These are phyloP conservation scores for Kwoniella sp. DNA, from an alignment of 768 basidiomycete genomes.

Conservation along the genomic window DNA sequence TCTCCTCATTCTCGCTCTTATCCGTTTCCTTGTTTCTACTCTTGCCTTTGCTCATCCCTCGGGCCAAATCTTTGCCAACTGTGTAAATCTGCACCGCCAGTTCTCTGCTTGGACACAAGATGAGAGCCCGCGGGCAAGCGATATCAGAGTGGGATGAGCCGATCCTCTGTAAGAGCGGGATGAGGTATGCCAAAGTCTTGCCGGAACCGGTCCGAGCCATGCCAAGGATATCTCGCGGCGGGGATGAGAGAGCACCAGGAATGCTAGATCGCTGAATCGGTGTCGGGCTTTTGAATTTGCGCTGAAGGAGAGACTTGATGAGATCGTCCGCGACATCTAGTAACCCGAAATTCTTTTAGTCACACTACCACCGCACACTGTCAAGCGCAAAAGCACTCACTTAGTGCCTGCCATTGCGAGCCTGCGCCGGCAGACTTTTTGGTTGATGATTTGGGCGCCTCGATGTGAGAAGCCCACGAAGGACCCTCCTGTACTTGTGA, in stretches of 20 bases:
- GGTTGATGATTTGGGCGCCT: neutral
- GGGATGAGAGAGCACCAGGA: conserved; percentile 76
- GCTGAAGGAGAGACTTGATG: conserved; percentile 69
- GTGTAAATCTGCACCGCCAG: conserved; percentile 89
- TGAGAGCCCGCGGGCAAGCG: conserved; percentile 82
- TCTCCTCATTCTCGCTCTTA: conserved; percentile 48
- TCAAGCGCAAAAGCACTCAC: conserved; percentile 15
- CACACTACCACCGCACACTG: neutral
- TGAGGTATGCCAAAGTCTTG: conserved; percentile 93
- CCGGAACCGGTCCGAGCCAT: conserved; percentile 99
- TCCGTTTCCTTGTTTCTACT: conserved; percentile 40
- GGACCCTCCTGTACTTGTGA: neutral
- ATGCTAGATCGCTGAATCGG: conserved; percentile 92
- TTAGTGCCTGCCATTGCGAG: conserved; percentile 36
- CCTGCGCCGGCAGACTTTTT: conserved; percentile 15
- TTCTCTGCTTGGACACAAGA: conserved; percentile 90
- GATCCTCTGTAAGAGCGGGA: conserved; percentile 85
- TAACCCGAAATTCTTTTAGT: neutral
- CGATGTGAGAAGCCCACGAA: conserved; percentile 4
- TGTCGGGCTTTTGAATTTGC: conserved; percentile 92
- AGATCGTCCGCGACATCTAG: conserved; percentile 34
- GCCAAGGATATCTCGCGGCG: conserved; percentile 89
- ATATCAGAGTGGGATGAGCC: conserved; percentile 75
- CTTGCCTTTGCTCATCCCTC: conserved; percentile 68
- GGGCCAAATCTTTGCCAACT: conserved; percentile 90